Evolutionary conservation across 2,329 filamentous ascomycete genomes (phyloP), one percentile per base, ranked within the genome.

Genomic region (Colletotrichum incanum): DNA sequence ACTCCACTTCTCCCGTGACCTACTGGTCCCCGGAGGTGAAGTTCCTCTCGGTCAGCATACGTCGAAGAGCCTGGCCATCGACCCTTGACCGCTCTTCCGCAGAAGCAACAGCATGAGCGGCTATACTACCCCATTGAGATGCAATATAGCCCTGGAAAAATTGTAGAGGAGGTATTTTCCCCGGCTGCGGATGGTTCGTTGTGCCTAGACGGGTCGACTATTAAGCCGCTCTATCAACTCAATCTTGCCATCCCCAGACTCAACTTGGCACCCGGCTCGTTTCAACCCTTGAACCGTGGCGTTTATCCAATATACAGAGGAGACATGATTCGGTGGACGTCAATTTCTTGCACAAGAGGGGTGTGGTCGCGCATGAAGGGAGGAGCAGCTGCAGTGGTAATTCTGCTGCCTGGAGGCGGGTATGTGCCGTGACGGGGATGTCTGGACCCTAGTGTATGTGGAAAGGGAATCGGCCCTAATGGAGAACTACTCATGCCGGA

Each of bases 381-480:
- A 26, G 26, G 31, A n/a, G n/a, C 23, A 65, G 26, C 20, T 52
- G 65, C 64, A 50, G 28, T 20, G 37, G 41, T 60, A 66, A 67
- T 71, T 66, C 67, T 71, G 67, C 67, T 71, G 67, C 67, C 67
- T 71, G 45, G 43, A 65, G 47, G 26, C 41, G 18, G 41, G 31
- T 11, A 58, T 31, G 45, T 47, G 47, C 31, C 39, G 23, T 23
- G 31, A 54, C 43, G 61, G 28, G 28, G 23, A 45, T 43, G 31
- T 14, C 37, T 52, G 55, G 47, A 14, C 66, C 54, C 60, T 39
- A 39, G 23, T 55, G 45, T 64, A 61, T 31, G 43, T 39, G 37
- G 45, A 49, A 49, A 52, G 12, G 55, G 18, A 55, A 9, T 71
- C 64, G 64, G 49, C 12, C 49, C 56, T 50, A n/a, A 23, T 63